Percentiles rank a stretch among this genome's conserved stretches.
These are phyloP conservation scores for Canavalia ensiformis DNA, from an alignment of 306 rosid species.

Conservation along the genomic window DNA sequence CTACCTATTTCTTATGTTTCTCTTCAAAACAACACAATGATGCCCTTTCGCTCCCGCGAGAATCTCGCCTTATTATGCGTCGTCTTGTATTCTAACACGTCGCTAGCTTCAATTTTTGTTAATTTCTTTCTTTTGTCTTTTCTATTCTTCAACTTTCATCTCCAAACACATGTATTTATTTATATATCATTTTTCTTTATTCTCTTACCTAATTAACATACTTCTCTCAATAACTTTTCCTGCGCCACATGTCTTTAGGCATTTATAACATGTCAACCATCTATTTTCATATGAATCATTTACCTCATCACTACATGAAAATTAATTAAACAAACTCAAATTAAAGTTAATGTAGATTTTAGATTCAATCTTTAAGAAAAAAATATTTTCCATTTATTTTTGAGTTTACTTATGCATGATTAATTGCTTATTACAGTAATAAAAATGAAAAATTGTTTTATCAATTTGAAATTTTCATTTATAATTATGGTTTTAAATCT, in stretches of 20 bases:
- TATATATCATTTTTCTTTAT: conserved; percentile 5
- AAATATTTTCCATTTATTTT: too few species aligned
- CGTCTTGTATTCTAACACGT: conserved; percentile 48
- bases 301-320: background rate
- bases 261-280: background rate
- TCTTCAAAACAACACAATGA: conserved; percentile 46
- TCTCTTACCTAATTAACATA: conserved; percentile 12
- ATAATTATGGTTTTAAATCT: background rate
- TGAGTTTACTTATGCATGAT: too few species aligned
- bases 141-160: background rate
- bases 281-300: background rate
- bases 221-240: conserved; percentile 4
- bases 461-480: background rate
- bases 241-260: background rate
- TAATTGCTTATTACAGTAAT: too few species aligned
- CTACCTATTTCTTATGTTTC: conserved; percentile 48
- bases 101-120: conserved; percentile 44
- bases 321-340: background rate
- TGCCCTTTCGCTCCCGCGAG: conserved; percentile 70
- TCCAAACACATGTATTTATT: background rate
- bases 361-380: too few species aligned
- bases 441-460: background rate
- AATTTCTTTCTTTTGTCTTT: conserved; percentile 54
- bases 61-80: conserved; percentile 73
- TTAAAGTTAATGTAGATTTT: background rate